phyloP scores from a whole-genome alignment of 2,329 filamentous ascomycete genomes.

The Raffaelea arxii region DNA sequence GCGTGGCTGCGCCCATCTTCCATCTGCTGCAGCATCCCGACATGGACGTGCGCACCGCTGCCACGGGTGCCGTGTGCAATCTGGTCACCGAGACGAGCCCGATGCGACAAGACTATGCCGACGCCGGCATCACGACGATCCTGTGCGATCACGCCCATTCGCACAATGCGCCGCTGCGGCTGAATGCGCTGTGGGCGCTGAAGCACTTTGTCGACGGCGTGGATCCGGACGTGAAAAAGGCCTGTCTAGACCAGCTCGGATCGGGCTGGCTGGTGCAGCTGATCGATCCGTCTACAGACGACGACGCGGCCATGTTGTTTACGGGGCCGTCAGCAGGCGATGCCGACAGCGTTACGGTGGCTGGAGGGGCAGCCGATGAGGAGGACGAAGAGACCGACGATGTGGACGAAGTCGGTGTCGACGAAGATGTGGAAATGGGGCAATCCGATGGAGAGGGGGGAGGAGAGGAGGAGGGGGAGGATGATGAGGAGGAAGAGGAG shows the following conservation, averaged over 20 bases:
- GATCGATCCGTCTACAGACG: constrained; percentile 55
- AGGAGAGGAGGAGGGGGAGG: constrained; percentile 9
- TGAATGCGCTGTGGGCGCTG: constrained; percentile 86
- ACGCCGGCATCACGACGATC: constrained; percentile 63
- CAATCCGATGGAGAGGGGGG: constrained; percentile 29
- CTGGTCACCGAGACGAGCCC: constrained; percentile 82
- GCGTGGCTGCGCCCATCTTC: constrained; percentile 68
- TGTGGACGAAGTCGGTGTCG: constrained; percentile 24
- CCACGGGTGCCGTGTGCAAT: constrained; percentile 77
- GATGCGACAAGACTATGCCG: constrained; percentile 72
- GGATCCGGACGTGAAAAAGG: constrained; percentile 61
- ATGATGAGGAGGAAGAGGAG: no score
- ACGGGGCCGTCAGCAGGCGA: constrained; percentile 12
- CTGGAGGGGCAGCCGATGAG: constrained; percentile 10
- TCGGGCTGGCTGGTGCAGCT: constrained; percentile 73
- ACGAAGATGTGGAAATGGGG: constrained; percentile 50
- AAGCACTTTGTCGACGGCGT: constrained; percentile 79
- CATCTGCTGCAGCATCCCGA: constrained; percentile 64
- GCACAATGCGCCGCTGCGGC: constrained; percentile 63
- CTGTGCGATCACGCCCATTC: constrained; percentile 81
- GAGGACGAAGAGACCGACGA: not conserved
- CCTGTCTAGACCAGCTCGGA: constrained; percentile 66
- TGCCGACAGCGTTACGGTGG: constrained; percentile 9
- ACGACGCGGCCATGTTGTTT: constrained; percentile 32
- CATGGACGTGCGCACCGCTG: constrained; percentile 73